A percentile compares a stretch with the other conserved stretches of the same genome.
phyloP scores from a whole-genome alignment of 179 eudicot species.

The Beta lomatogona region DNA sequence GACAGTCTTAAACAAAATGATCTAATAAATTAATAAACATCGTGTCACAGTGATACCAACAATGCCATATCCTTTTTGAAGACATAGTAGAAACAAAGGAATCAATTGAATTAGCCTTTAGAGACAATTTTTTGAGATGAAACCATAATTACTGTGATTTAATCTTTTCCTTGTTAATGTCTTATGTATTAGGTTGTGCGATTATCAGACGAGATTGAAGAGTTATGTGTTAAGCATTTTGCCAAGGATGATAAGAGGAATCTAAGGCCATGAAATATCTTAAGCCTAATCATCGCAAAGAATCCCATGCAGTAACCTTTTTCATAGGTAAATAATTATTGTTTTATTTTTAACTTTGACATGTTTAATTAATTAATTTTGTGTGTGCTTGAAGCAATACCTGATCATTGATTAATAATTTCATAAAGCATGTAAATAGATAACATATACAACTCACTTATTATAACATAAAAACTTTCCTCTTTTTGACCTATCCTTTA shows the following conservation, averaged over 20 bases:
- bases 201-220: constrained; percentile 84
- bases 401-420: background rate
- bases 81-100: too few relatives aligned
- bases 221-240: constrained; percentile 68
- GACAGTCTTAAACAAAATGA: too few relatives aligned
- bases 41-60: too few relatives aligned
- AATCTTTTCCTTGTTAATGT: too few relatives aligned
- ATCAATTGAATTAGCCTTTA: too few relatives aligned
- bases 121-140: too few relatives aligned
- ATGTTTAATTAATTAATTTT: too few relatives aligned
- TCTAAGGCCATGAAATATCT: constrained; percentile 97
- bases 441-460: background rate
- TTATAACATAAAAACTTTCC: constrained; percentile 8
- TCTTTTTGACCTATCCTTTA: constrained; percentile 22
- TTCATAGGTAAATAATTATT: constrained; percentile 84
- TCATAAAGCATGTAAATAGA: background rate
- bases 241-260: constrained; percentile 71
- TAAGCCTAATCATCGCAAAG: constrained; percentile 77
- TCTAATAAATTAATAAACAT: too few relatives aligned
- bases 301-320: constrained; percentile 85
- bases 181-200: constrained; percentile 50
- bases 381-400: background rate
- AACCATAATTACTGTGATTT: too few relatives aligned
- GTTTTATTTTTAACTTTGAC: too few relatives aligned
- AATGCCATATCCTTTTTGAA: too few relatives aligned